Evolutionary conservation across 176 grass and related monocot genomes (phyloP).

Genomic region (Cocos nucifera): DNA sequence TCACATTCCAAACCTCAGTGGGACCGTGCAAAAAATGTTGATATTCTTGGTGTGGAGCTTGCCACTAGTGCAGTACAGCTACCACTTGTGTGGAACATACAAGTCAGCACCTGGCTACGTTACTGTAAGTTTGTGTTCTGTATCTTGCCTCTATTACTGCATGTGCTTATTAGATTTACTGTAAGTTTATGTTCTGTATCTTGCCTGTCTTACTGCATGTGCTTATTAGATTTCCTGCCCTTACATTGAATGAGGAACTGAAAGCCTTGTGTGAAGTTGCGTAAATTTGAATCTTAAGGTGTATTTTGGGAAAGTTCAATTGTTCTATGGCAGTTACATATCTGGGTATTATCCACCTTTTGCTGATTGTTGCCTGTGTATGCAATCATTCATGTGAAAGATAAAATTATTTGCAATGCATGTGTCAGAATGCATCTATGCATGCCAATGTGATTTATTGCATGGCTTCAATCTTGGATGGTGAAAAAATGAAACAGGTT

Average conservation of each 20-base stretch:
- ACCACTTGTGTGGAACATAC: slow-evolving; percentile 96
- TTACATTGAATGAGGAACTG: neutral
- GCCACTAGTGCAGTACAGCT: slow-evolving; percentile 74
- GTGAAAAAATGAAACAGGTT: too few relatives aligned
- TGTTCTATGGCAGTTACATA: too few relatives aligned
- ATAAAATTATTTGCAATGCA: too few relatives aligned
- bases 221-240: neutral
- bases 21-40: slow-evolving; percentile 97
- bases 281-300: neutral
- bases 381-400: too few relatives aligned
- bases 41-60: slow-evolving; percentile 84
- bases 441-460: too few relatives aligned
- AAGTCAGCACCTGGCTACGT: slow-evolving; percentile 92
- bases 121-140: slow-evolving; percentile 60
- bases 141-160: slow-evolving; percentile 14
- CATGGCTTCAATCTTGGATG: too few relatives aligned
- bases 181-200: slow-evolving; percentile 12
- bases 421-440: too few relatives aligned
- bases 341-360: too few relatives aligned
- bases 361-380: too few relatives aligned
- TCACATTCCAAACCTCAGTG: slow-evolving; percentile 57
- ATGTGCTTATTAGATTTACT: neutral
- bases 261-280: neutral
- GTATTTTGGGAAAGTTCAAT: too few relatives aligned
- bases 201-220: slow-evolving; percentile 11